Percentiles rank a stretch among this genome's conserved stretches.
These are phyloP conservation scores for Hordeum pubiflorum DNA, from an alignment of 202 grass and related monocot species.

Conservation along the genomic window DNA sequence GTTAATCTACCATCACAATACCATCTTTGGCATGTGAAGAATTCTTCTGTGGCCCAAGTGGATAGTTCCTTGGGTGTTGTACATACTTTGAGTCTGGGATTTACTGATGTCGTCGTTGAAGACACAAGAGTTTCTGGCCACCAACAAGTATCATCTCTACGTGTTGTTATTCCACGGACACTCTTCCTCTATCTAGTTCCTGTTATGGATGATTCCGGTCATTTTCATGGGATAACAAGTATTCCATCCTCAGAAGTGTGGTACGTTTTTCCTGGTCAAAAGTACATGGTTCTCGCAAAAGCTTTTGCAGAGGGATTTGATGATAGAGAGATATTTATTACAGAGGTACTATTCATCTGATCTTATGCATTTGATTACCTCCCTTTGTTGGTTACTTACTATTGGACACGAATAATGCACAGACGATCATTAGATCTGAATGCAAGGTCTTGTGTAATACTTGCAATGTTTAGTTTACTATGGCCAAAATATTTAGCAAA, in stretches of 20 bases:
- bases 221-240: conserved; percentile 42
- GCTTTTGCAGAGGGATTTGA: conserved; percentile 71
- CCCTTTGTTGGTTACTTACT: conserved; percentile 26
- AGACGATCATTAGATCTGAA: conserved; percentile 1
- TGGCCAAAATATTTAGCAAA: neutral
- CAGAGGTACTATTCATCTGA: conserved; percentile 53
- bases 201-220: conserved; percentile 48
- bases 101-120: conserved; percentile 72
- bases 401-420: neutral
- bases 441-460: conserved; percentile 6
- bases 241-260: conserved; percentile 66
- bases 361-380: neutral
- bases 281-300: conserved; percentile 62
- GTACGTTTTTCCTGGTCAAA: conserved; percentile 86
- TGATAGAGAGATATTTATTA: conserved; percentile 64
- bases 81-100: conserved; percentile 60
- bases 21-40: conserved; percentile 69
- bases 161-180: conserved; percentile 75
- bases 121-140: conserved; percentile 82
- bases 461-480: conserved; percentile 1
- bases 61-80: conserved; percentile 56
- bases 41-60: conserved; percentile 66
- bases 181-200: conserved; percentile 72
- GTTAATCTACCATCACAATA: conserved; percentile 76
- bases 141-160: conserved; percentile 71